Percentiles rank a stretch among this genome's conserved stretches.
Conservation (phyloP, 208 protist species). For the Trypanosoma caninum region DNA sequence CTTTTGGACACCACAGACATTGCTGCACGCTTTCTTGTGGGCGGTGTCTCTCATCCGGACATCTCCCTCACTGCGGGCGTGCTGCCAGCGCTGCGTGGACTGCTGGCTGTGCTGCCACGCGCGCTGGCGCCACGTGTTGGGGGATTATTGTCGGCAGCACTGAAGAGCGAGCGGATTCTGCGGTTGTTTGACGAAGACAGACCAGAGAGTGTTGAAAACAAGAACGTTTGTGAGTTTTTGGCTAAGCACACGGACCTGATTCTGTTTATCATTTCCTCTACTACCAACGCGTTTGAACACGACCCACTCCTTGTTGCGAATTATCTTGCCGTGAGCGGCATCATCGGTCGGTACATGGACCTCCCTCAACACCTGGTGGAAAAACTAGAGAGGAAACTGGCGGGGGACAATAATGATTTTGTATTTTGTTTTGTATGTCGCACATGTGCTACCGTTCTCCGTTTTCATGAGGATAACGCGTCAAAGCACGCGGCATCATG, state of each 20-base stretch:
- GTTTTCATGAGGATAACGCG: conserved; percentile 48
- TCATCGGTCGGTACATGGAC: conserved; percentile 38
- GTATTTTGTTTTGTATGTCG: conserved; percentile 57
- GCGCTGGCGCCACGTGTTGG: conserved; percentile 24
- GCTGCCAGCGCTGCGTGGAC: conserved; percentile 11
- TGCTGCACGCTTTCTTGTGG: conserved; percentile 40
- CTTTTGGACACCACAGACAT: conserved; percentile 23
- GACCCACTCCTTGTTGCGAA: conserved; percentile 74
- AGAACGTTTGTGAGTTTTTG: conserved; percentile 37
- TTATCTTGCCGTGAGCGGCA: conserved; percentile 59
- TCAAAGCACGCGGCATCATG: conserved; percentile 37
- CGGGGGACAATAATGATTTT: conserved; percentile 26
- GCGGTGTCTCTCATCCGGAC: conserved; percentile 20
- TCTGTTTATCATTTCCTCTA: conserved; percentile 38
- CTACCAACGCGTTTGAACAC: conserved; percentile 39
- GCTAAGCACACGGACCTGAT: conserved; percentile 38
- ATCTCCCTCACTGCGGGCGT: conserved; percentile 19
- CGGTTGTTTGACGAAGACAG: conserved; percentile 72
- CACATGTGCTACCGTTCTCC: conserved; percentile 53
- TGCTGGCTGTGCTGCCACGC: conserved; percentile 3
- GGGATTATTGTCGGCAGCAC: conserved; percentile 28
- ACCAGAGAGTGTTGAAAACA: conserved; percentile 39
- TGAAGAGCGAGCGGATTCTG: conserved; percentile 50
- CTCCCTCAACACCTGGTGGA: conserved; percentile 30
- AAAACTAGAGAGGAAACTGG: conserved; percentile 29